phyloP scores from a whole-genome alignment of 352 stramenopile genomes.

The Pythium aphanidermatum region DNA sequence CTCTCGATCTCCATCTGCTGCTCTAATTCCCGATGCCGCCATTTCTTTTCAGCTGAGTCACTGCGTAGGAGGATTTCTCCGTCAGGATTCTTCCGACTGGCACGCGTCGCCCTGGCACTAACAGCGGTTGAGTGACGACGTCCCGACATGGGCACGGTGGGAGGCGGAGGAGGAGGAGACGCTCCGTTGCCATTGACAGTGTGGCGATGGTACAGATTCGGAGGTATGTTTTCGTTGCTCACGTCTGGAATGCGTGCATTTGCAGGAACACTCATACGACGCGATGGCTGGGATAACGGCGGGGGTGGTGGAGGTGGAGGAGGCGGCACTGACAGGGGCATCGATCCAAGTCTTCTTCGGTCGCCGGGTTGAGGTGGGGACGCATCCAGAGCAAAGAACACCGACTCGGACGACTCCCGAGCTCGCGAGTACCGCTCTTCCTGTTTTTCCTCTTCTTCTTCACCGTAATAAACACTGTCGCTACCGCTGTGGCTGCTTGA shows the following conservation, averaged over 20 bases:
- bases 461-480: background rate
- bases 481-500: constrained; percentile 1
- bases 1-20: constrained; percentile 2
- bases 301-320: background rate
- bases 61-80: constrained; percentile 21
- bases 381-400: constrained; percentile 19
- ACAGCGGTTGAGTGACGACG: background rate
- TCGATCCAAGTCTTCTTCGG: constrained; percentile 11
- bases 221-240: constrained; percentile 10
- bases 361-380: background rate
- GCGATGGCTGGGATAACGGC: background rate
- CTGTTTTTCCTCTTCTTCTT: background rate
- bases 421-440: background rate
- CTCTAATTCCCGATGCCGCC: constrained; percentile 8
- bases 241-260: background rate
- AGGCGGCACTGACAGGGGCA: constrained; percentile 4
- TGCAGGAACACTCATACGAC: background rate
- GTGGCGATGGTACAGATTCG: background rate
- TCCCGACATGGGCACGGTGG: background rate
- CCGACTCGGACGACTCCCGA: constrained; percentile 1
- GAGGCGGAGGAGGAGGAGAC: background rate
- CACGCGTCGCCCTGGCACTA: constrained; percentile 7
- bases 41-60: constrained; percentile 12
- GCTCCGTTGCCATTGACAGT: background rate
- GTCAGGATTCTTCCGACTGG: constrained; percentile 3